Conservation (phyloP, 257 asterid genomes). For the Ophiorrhiza pumila region DNA sequence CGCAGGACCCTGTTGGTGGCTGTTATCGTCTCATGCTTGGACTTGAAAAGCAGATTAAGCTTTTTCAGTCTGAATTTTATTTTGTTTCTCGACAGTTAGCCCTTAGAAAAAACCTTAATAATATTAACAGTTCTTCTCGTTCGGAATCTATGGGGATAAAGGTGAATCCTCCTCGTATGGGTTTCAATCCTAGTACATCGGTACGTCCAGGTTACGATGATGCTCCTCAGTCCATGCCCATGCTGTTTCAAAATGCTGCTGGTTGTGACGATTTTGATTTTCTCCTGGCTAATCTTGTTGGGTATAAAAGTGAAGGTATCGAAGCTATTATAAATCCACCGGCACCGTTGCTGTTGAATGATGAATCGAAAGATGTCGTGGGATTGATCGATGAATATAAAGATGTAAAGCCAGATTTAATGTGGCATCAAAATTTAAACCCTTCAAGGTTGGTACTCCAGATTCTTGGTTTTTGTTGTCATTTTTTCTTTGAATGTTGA, state of each 20-base stretch:
- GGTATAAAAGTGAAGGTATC: background rate
- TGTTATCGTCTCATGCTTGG: conserved; percentile 8
- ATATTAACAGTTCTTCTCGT: no score
- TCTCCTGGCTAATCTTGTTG: background rate
- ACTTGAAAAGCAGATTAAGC: background rate
- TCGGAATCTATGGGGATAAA: no score
- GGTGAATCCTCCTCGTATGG: no score
- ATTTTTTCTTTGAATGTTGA: no score
- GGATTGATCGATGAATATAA: background rate
- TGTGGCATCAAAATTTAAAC: background rate
- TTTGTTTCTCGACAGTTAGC: conserved; percentile 8
- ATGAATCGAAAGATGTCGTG: background rate
- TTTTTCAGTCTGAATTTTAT: conserved; percentile 11
- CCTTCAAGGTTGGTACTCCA: background rate
- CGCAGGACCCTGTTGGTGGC: conserved; percentile 43
- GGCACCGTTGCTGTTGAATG: background rate
- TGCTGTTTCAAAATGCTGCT: no score
- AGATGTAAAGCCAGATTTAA: background rate
- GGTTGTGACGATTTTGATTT: background rate
- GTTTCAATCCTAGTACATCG: background rate
- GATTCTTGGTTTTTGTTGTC: background rate
- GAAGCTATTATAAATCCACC: no score
- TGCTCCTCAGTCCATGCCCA: background rate
- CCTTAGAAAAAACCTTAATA: background rate
- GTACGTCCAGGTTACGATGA: no score